Conservation (phyloP, 2,329 filamentous ascomycete genomes). For the Aurifilum marmelostoma region DNA sequence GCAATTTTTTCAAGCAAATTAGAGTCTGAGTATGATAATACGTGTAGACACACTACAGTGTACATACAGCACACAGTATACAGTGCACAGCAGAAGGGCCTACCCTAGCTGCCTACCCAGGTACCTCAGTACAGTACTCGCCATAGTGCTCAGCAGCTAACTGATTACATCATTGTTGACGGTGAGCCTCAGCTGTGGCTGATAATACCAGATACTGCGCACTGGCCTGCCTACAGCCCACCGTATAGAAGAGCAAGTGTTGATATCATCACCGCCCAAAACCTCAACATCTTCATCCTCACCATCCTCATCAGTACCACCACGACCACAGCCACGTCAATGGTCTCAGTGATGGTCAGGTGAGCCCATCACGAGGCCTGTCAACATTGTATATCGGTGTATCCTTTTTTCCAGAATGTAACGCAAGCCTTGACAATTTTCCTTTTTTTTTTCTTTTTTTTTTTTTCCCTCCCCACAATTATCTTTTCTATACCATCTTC, state of each 20-base stretch:
- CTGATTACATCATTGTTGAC: constrained; percentile 26
- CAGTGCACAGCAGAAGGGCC: too few relatives aligned
- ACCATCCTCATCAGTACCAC: neutral
- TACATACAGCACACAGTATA: neutral
- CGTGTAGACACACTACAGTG: neutral
- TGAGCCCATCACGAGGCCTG: neutral
- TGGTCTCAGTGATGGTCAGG: neutral
- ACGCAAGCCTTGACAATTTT: neutral
- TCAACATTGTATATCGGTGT: neutral
- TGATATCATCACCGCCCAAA: constrained; percentile 16
- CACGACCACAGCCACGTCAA: neutral
- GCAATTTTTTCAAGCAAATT: neutral
- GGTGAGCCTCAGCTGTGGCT: constrained; percentile 20
- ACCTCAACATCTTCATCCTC: neutral
- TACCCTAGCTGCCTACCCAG: too few relatives aligned
- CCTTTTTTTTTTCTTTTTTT: neutral
- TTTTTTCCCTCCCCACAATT: too few relatives aligned
- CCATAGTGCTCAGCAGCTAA: constrained; percentile 10
- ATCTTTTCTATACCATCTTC: too few relatives aligned
- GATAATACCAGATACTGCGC: constrained; percentile 23
- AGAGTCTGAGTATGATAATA: neutral
- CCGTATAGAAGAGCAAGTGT: neutral
- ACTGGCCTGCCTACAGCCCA: constrained; percentile 5
- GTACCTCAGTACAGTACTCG: neutral
- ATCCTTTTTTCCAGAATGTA: neutral